phyloP scores from a whole-genome alignment of 805 yeast genomes.

The Yamadazyma ubonensis region DNA sequence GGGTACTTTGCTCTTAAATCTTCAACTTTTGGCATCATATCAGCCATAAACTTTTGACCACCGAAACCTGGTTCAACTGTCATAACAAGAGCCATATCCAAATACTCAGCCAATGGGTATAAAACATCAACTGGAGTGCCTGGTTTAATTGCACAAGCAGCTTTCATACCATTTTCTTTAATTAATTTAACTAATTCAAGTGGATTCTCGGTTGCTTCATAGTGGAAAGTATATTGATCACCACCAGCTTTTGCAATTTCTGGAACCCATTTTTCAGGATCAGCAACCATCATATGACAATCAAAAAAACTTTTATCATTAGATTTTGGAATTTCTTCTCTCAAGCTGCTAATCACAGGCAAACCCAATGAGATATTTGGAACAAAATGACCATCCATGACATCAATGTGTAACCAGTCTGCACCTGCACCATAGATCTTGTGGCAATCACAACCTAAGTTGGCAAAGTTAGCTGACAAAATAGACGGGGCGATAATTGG shows the following conservation, averaged over 20 bases:
- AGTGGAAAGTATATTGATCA: slow-evolving; percentile 93
- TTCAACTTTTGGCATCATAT: slow-evolving; percentile 95
- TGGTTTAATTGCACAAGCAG: slow-evolving; percentile 93
- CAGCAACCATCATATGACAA: slow-evolving; percentile 97
- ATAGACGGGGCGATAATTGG: slow-evolving; percentile 93
- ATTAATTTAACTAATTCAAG: slow-evolving; percentile 70
- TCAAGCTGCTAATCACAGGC: slow-evolving; percentile 76
- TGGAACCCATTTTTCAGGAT: slow-evolving; percentile 91
- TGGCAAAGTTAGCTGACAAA: slow-evolving; percentile 87
- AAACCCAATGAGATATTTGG: slow-evolving; percentile 96
- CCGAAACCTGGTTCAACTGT: slow-evolving; percentile 99
- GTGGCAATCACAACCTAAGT: slow-evolving; percentile 84
- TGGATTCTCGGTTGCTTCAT: slow-evolving; percentile 86
- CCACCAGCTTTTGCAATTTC: slow-evolving; percentile 94
- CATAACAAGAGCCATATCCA: slow-evolving; percentile 97
- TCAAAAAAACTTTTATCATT: slow-evolving; percentile 64
- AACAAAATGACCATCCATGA: slow-evolving; percentile 98
- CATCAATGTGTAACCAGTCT: slow-evolving; percentile 97
- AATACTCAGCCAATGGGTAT: slow-evolving; percentile 65
- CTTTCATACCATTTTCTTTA: slow-evolving; percentile 80
- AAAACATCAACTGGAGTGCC: slow-evolving; percentile 84
- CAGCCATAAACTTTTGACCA: slow-evolving; percentile 93
- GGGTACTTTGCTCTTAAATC: slow-evolving; percentile 73
- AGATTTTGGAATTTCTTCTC: slow-evolving; percentile 72
- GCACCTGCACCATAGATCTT: slow-evolving; percentile 76